These are phyloP conservation scores for Septoria petroselini DNA, from an alignment of 2,329 filamentous ascomycete genomes.

Conservation along the genomic window DNA sequence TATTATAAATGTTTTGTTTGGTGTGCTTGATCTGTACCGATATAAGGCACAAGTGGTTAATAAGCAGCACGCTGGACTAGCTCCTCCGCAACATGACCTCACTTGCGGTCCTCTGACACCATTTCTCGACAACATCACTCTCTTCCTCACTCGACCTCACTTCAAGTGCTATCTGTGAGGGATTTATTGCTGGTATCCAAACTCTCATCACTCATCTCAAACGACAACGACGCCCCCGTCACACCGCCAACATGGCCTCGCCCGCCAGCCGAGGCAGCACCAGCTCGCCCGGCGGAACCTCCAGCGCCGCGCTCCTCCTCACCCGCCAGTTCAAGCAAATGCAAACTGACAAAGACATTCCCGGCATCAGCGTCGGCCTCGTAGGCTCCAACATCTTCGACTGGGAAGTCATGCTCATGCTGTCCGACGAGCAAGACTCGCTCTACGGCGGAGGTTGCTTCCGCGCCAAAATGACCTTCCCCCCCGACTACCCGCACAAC, in stretches of 20 bases:
- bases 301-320: conserved; percentile 69
- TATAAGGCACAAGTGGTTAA: too few species aligned
- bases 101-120: too few species aligned
- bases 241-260: conserved; percentile 21
- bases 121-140: too few species aligned
- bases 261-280: conserved; percentile 19
- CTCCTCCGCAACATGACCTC: too few species aligned
- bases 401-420: conserved; percentile 99
- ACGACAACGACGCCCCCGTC: not conserved
- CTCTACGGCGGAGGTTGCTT: conserved; percentile 95
- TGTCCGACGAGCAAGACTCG: conserved; percentile 72
- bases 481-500: conserved; percentile 77
- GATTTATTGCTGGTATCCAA: too few species aligned
- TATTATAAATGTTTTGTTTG: too few species aligned
- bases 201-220: not conserved
- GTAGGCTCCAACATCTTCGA: conserved; percentile 86
- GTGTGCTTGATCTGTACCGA: too few species aligned
- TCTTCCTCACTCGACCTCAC: too few species aligned
- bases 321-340: conserved; percentile 89
- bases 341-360: conserved; percentile 84
- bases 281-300: conserved; percentile 28
- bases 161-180: too few species aligned
- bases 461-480: conserved; percentile 79
- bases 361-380: conserved; percentile 89
- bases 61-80: too few species aligned